phyloP scores from a whole-genome alignment of 164 flowering plant species.

The Cinnamomum micranthum region DNA sequence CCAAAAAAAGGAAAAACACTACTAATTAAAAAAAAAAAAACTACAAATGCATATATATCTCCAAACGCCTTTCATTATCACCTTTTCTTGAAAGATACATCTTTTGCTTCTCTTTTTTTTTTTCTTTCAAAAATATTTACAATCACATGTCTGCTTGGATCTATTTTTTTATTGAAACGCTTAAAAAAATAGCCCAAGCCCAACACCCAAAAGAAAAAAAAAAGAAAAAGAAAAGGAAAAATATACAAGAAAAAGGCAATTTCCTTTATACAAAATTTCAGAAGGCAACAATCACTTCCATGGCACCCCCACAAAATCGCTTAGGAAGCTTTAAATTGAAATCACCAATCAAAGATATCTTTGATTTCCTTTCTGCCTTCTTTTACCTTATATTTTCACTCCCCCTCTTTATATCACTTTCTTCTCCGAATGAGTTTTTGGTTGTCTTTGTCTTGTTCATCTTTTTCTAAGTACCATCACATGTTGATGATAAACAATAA shows the following conservation, averaged over 20 bases:
- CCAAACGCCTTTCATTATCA: neutral
- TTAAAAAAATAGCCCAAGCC: neutral
- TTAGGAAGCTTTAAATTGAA: neutral
- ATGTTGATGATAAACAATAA: too few relatives aligned
- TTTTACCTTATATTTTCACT: too few relatives aligned
- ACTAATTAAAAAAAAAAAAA: neutral
- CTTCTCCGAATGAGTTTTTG: neutral
- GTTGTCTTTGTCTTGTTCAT: neutral
- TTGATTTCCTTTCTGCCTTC: neutral
- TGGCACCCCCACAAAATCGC: neutral
- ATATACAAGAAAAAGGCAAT: neutral
- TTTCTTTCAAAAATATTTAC: neutral
- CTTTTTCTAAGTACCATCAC: too few relatives aligned
- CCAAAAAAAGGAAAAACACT: neutral
- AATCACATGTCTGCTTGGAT: neutral
- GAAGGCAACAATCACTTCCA: neutral
- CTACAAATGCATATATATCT: neutral
- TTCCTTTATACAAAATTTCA: slow-evolving; percentile 2
- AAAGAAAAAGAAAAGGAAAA: neutral
- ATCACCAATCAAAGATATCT: neutral
- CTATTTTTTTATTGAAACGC: neutral
- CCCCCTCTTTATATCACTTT: too few relatives aligned
- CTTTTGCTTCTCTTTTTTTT: neutral
- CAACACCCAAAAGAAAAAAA: neutral
- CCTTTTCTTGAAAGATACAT: neutral